Evolutionary conservation across 2,329 filamentous ascomycete genomes (phyloP), one percentile per base, ranked within the genome.

Genomic region (Dothidotthia symphoricarpi): DNA sequence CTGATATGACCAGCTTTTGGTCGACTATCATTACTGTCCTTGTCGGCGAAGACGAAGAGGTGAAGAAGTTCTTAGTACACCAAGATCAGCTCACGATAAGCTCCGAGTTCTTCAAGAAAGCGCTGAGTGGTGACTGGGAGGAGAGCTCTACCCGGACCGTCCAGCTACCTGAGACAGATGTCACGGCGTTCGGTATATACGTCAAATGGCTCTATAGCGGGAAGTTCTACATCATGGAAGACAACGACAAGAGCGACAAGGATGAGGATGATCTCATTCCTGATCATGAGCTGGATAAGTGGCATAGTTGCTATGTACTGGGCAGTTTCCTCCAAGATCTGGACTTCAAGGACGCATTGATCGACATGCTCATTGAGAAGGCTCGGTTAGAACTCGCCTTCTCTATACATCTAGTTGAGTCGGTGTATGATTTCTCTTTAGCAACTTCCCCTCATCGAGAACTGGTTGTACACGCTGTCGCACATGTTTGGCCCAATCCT

Each of bases 21-120:
- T n/a, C n/a, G n/a, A n/a, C n/a, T n/a, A n/a, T n/a, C n/a, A n/a
- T n/a, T n/a, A n/a, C n/a, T n/a, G n/a, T n/a, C n/a, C n/a, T n/a
- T n/a, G n/a, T n/a, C n/a, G n/a, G n/a, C n/a, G n/a, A n/a, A n/a
- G n/a, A n/a, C n/a, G n/a, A n/a, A n/a, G n/a, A n/a, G n/a, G n/a
- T n/a, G n/a, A 13, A 17, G 12, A 22, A 22, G 7, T 31, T 34
- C 27, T 35, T 16, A n/a, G 16, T 40, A 5, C 37, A 40, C 16
- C 24, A 32, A n/a, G 7, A 26, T 9, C 12, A 25, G 12, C 8
- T 36, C 16, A 16, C 8, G 6, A 3, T 13, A 7, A 39, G 22
- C 24, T 43, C 40, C 1, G 28, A 16, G 3, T 43, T 39, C 40
- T 35, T 43, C 28, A 34, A 39, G n/a, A 39, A 39, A 7, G 27